A percentile compares a stretch with the other conserved stretches of the same genome.
phyloP scores from a whole-genome alignment of 1,284 basidiomycete genomes.

The Malassezia pachydermatis region DNA sequence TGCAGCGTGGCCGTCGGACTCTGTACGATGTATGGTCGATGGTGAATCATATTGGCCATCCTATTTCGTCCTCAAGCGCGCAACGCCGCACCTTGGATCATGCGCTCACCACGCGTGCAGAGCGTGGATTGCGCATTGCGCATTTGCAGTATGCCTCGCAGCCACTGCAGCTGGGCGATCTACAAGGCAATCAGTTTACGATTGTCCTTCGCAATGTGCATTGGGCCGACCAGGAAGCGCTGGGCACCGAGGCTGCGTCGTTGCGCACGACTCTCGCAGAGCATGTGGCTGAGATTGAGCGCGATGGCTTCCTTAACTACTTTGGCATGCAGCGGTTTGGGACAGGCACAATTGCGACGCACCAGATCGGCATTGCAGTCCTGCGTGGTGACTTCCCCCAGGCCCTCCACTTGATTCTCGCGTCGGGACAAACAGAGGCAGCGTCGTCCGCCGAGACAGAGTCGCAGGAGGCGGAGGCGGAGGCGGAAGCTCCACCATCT shows the following conservation, averaged over 20 bases:
- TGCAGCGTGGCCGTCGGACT: constrained; percentile 67
- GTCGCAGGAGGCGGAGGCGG: not conserved
- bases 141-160: constrained; percentile 75
- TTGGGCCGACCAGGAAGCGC: constrained; percentile 1
- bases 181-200: constrained; percentile 89
- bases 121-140: constrained; percentile 69
- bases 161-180: constrained; percentile 77
- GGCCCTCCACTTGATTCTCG: constrained; percentile 31
- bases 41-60: constrained; percentile 50
- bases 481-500: constrained; percentile 2
- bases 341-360: constrained; percentile 87
- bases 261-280: constrained; percentile 64
- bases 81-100: constrained; percentile 20
- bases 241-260: constrained; percentile 39
- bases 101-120: constrained; percentile 21
- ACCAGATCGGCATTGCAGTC: constrained; percentile 79
- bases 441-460: constrained; percentile 10
- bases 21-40: constrained; percentile 69
- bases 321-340: constrained; percentile 99
- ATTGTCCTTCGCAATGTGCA: constrained; percentile 72
- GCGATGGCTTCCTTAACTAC: constrained; percentile 90
- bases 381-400: constrained; percentile 63
- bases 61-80: constrained; percentile 1
- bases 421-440: constrained; percentile 17
- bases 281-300: constrained; percentile 56